Evolutionary conservation across 805 yeast species (phyloP), one percentile per base, ranked within the genome.

Genomic region (Cyberlindnera misumaiensis): DNA sequence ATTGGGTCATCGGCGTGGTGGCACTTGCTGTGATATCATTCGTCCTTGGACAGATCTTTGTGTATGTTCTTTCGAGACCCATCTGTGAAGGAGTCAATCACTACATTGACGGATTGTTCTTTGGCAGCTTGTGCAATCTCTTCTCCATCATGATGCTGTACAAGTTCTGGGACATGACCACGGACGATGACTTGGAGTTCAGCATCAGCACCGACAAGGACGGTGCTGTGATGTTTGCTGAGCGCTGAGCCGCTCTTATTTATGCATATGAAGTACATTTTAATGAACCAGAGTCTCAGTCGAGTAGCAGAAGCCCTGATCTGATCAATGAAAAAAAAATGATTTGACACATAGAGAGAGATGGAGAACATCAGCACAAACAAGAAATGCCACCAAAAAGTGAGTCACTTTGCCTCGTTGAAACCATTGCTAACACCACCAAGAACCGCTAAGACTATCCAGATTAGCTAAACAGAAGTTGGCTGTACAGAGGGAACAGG

Each of bases 161-260:
- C 68, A 89, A 93, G 63, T 86, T 79, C 50, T 90, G 97, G 96
- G 97, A 89, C 55, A 87, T 89, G 73, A 81, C 90, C 37, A 93
- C 97, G 11, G 78, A 80, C 41, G 97, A 90, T 53, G 97, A 93
- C 59, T 77, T 90, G 51, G 98, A 90, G 63, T 93, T 90, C 60
- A 77, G 87, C 35, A 93, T 86, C 36, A 70, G 77, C 42, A 66
- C 67, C 28, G 65, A 65, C 42, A 75, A 68, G 44, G 66, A 62
- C 14, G 67, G 65, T 30, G 63, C 58, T 17, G 54, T 62, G 9
- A 33, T 40, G 17, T 54, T 45, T 32, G 51, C 44, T 27, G 46
- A 45, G 36, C 40, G 42, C 30, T 44, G 30, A 43, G 17, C 6
- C 24, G 5, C 24, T 20, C 24, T 8, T 6, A 20, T 20, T 20